A percentile compares a stretch with the other conserved stretches of the same genome.
Evolutionary conservation across 495 filamentous ascomycete genomes (phyloP).

Genomic region (Hypoxylon trugodes): DNA sequence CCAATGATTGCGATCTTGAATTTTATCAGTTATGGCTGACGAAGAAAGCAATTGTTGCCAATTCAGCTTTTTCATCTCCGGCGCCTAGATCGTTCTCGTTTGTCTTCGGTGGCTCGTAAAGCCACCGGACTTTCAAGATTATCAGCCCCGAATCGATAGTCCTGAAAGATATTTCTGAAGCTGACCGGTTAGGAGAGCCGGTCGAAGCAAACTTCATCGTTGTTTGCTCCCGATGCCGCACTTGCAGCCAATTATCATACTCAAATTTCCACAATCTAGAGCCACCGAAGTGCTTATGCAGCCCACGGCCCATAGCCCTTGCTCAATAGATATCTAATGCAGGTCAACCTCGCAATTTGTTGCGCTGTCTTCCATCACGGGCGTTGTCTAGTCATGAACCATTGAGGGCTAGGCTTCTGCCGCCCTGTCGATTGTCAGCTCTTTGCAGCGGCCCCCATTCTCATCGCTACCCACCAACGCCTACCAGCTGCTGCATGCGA

Average conservation of each 20-base stretch:
- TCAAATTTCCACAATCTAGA: not conserved
- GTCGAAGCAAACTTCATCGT: constrained; percentile 5
- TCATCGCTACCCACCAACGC: constrained; percentile 25
- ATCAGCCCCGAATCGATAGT: constrained; percentile 7
- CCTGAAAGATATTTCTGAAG: too few species aligned
- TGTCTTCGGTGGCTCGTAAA: not conserved
- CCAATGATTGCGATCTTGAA: too few species aligned
- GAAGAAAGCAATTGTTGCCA: not conserved
- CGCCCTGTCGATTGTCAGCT: constrained; percentile 20
- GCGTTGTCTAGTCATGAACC: constrained; percentile 19
- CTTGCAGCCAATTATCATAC: constrained; percentile 6
- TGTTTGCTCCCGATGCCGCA: constrained; percentile 7
- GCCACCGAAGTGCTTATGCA: constrained; percentile 2
- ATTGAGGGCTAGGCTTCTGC: constrained; percentile 28
- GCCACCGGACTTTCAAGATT: not conserved
- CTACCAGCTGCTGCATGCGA: constrained; percentile 11
- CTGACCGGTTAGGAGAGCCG: not conserved
- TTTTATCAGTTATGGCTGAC: not conserved
- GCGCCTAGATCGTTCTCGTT: constrained; percentile 1
- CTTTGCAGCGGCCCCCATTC: constrained; percentile 25
- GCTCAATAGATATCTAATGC: constrained; percentile 20
- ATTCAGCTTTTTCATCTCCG: constrained; percentile 2
- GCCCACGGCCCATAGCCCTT: constrained; percentile 9
- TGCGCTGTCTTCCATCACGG: constrained; percentile 21
- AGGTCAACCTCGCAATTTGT: constrained; percentile 26